Conservation (phyloP, 2,329 filamentous ascomycete genomes). For the Neobulgaria alba region DNA sequence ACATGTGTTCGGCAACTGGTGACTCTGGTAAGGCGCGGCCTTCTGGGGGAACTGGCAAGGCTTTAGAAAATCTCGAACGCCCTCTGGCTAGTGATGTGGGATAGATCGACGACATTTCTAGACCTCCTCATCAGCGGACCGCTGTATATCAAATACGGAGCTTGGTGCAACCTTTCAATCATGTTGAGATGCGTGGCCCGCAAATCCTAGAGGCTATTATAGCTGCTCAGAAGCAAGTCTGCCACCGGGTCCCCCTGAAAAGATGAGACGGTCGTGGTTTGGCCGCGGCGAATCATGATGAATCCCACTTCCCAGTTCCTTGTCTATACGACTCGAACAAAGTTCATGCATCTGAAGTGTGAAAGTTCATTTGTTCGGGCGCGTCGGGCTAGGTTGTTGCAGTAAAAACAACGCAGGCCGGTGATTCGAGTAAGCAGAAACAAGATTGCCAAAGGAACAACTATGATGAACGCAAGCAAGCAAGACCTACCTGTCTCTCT, state of each 20-base stretch:
- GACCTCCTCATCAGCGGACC: not conserved
- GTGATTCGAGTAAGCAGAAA: conserved; percentile 5
- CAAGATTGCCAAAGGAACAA: conserved; percentile 7
- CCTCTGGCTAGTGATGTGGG: conserved; percentile 17
- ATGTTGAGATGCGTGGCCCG: not conserved
- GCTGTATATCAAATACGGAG: not conserved
- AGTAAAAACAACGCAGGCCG: not conserved
- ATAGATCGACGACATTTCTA: conserved; percentile 8
- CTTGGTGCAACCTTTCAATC: not conserved
- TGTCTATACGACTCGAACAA: not conserved
- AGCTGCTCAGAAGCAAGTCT: not conserved
- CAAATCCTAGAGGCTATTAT: no score
- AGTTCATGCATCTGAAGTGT: conserved; percentile 12
- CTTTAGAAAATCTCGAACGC: conserved; percentile 22
- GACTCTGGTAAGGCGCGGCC: not conserved
- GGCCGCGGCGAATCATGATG: conserved; percentile 7
- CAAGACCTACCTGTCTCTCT: no score
- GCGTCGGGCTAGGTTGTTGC: not conserved
- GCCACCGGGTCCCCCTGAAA: not conserved
- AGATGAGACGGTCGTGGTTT: not conserved
- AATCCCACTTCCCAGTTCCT: conserved; percentile 3
- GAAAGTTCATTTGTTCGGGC: conserved; percentile 9
- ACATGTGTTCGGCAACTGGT: not conserved
- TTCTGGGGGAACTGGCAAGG: conserved; percentile 12
- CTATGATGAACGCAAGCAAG: no score